Conservation (phyloP, 257 asterid genomes). For the Solanum medicagineum region DNA sequence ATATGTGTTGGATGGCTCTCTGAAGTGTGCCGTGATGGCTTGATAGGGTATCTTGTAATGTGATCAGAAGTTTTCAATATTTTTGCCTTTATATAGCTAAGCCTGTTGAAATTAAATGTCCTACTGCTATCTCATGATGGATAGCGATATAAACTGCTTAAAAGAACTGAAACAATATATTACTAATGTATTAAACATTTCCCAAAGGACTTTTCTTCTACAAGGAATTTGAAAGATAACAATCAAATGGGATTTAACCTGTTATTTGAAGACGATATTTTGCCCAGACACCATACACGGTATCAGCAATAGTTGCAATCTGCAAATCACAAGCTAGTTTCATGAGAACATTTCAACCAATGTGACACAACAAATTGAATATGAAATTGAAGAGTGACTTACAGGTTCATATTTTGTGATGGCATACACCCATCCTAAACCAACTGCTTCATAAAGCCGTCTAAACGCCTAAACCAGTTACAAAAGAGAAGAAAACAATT, state of each 20-base stretch:
- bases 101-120: neutral
- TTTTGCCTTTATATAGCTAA: neutral
- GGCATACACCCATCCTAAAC: slow-evolving; percentile 86
- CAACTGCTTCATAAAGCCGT: slow-evolving; percentile 71
- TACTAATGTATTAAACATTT: neutral
- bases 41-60: neutral
- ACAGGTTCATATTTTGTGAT: slow-evolving; percentile 85
- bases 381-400: slow-evolving; percentile 7
- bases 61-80: neutral
- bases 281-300: slow-evolving; percentile 78
- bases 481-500: neutral
- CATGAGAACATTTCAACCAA: neutral
- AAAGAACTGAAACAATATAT: neutral
- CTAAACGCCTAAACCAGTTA: slow-evolving; percentile 55
- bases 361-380: neutral
- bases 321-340: slow-evolving; percentile 5
- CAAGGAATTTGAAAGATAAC: neutral
- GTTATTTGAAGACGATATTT: slow-evolving; percentile 82
- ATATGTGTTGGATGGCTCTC: neutral
- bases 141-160: neutral
- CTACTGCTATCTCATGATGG: neutral
- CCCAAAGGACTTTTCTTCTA: neutral
- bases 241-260: slow-evolving; percentile 21
- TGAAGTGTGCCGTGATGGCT: neutral
- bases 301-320: slow-evolving; percentile 67